phyloP scores from a whole-genome alignment of 1,284 basidiomycete genomes.

The Moesziomyces sp. region DNA sequence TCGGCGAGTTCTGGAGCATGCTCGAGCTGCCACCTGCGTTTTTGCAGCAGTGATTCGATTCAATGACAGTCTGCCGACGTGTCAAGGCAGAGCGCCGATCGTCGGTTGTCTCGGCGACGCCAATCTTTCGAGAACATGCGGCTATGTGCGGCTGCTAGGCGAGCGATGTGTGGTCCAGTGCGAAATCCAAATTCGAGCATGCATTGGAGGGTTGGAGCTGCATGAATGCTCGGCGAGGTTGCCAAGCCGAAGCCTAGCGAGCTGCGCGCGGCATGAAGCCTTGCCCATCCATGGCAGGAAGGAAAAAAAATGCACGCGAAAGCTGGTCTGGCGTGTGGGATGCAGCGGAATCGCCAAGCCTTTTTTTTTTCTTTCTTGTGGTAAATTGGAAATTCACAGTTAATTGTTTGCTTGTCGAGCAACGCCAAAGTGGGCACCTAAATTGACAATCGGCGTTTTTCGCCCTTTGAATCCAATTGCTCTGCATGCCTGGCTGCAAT shows the following conservation, averaged over 20 bases:
- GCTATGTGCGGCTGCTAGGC: background rate
- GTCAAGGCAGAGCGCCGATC: too few species aligned
- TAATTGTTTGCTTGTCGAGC: background rate
- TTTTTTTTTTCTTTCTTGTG: background rate
- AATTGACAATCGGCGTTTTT: background rate
- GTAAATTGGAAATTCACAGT: background rate
- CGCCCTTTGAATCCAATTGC: too few species aligned
- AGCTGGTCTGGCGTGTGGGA: background rate
- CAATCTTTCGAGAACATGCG: background rate
- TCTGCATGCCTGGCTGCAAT: background rate
- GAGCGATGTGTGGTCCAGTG: background rate
- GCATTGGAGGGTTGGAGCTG: background rate
- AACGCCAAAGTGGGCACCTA: background rate
- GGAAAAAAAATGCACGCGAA: too few species aligned
- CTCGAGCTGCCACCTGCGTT: constrained; percentile 54
- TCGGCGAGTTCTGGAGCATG: constrained; percentile 56
- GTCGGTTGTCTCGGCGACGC: too few species aligned
- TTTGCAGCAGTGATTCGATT: constrained; percentile 15
- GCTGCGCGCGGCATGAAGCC: background rate
- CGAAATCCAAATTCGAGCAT: background rate
- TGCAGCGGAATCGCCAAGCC: background rate
- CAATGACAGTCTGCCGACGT: too few species aligned
- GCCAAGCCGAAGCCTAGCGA: background rate
- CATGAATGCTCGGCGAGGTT: background rate
- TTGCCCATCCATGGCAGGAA: too few species aligned